Conservation (phyloP, 371 early-diverging fungal species). For the Batkoa obscura region DNA sequence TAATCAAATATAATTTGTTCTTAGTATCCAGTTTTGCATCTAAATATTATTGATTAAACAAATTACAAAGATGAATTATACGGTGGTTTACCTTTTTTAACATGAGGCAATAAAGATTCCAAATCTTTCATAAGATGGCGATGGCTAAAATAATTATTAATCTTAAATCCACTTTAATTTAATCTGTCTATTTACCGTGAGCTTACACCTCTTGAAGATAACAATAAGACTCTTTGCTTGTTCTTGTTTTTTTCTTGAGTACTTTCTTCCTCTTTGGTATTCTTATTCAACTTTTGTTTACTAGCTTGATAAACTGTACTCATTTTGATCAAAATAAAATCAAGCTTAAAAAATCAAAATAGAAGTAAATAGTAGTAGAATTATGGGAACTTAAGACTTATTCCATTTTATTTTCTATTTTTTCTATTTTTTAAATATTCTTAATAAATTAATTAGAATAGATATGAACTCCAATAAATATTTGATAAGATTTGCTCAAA, state of each 20-base stretch:
- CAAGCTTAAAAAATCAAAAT: neutral
- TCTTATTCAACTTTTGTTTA: neutral
- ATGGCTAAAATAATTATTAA: constrained; percentile 9
- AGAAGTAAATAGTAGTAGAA: no score
- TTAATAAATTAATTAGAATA: neutral
- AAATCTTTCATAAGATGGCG: constrained; percentile 63
- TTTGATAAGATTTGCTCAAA: neutral
- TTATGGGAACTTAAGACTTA: no score
- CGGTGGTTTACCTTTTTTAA: constrained; percentile 48
- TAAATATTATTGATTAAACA: no score
- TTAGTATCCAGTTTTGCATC: constrained; percentile 72
- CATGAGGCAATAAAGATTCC: constrained; percentile 70
- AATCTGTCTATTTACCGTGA: constrained; percentile 29
- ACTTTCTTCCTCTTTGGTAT: neutral
- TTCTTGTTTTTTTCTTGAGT: neutral
- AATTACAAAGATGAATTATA: no score
- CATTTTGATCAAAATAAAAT: neutral
- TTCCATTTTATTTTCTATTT: no score
- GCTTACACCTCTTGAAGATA: constrained; percentile 79
- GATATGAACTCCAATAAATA: neutral
- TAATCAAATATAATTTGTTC: constrained; percentile 63
- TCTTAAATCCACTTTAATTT: no score
- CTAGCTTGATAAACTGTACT: neutral
- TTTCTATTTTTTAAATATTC: no score
- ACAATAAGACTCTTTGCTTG: constrained; percentile 62